Conservation (phyloP, 2,329 filamentous ascomycete species). For the Metarhizium album region DNA sequence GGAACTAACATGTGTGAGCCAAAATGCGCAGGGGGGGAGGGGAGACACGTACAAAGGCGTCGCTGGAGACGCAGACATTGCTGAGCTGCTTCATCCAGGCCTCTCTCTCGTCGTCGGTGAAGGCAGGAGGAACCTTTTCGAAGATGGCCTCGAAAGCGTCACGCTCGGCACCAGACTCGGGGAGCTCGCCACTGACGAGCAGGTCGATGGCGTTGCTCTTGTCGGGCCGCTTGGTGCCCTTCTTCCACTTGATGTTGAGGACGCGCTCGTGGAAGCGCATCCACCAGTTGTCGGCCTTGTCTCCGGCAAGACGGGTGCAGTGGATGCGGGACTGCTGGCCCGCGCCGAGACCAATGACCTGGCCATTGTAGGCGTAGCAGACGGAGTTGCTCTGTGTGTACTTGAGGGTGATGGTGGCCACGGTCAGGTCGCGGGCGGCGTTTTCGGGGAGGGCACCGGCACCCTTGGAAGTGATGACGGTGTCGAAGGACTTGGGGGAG, state of each 20-base stretch:
- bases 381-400: constrained; percentile 99
- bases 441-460: constrained; percentile 60
- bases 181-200: constrained; percentile 82
- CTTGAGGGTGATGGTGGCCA: constrained; percentile 94
- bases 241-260: constrained; percentile 88
- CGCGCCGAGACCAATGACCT: constrained; percentile 86
- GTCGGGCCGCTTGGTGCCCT: constrained; percentile 89
- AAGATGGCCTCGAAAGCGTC: constrained; percentile 83
- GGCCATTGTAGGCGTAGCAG: constrained; percentile 90
- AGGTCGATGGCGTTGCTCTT: constrained; percentile 98
- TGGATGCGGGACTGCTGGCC: constrained; percentile 97
- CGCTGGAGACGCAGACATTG: constrained; percentile 79
- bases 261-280: constrained; percentile 92
- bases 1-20: constrained; percentile 54
- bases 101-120: constrained; percentile 73
- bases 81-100: constrained; percentile 76
- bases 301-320: constrained; percentile 92
- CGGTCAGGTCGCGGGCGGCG: constrained; percentile 79
- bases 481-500: constrained; percentile 73
- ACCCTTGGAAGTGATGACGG: constrained; percentile 78
- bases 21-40: not conserved
- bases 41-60: constrained; percentile 73
- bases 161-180: constrained; percentile 71
- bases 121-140: constrained; percentile 73
- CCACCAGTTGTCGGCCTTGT: constrained; percentile 99